Evolutionary conservation across 306 rosid species (phyloP).

Genomic region (Lagenaria siceraria): DNA sequence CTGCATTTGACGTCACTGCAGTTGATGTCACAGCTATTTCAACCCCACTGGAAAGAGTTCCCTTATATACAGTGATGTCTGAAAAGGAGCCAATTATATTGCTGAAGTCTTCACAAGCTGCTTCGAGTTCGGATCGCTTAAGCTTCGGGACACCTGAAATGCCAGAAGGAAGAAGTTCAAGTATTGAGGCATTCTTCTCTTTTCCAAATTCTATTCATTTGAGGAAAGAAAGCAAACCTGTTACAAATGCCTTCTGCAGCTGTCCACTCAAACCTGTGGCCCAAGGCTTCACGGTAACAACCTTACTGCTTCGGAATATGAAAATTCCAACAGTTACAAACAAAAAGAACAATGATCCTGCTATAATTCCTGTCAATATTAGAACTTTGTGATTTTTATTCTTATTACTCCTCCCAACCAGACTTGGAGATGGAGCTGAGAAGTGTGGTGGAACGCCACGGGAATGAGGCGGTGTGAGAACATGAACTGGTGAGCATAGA

Average conservation of each 20-base stretch:
- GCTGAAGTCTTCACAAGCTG: constrained; percentile 95
- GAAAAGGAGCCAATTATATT: constrained; percentile 56
- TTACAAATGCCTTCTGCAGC: constrained; percentile 79
- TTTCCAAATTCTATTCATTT: background rate
- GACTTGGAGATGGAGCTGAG: constrained; percentile 28
- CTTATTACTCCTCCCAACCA: constrained; percentile 12
- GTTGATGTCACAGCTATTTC: constrained; percentile 77
- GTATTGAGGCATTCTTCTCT: background rate
- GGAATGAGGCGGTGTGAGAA: constrained; percentile 18
- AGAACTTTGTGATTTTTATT: constrained; percentile 17
- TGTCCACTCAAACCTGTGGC: constrained; percentile 93
- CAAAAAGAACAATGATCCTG: constrained; percentile 36
- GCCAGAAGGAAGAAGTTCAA: background rate
- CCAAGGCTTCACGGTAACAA: constrained; percentile 84
- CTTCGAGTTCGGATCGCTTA: constrained; percentile 51
- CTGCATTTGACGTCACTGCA: constrained; percentile 30
- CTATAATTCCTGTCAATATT: constrained; percentile 36
- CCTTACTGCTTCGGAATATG: constrained; percentile 45
- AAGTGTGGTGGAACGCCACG: constrained; percentile 21
- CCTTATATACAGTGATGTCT: constrained; percentile 66
- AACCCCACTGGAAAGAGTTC: constrained; percentile 88
- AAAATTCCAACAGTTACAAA: constrained; percentile 22
- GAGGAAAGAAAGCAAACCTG: constrained; percentile 29
- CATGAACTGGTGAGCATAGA: constrained; percentile 12
- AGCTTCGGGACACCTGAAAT: constrained; percentile 83